Evolutionary conservation across 1,284 basidiomycete species (phyloP), one percentile per base, ranked within the genome.

Genomic region (Ceratobasidium sp.): DNA sequence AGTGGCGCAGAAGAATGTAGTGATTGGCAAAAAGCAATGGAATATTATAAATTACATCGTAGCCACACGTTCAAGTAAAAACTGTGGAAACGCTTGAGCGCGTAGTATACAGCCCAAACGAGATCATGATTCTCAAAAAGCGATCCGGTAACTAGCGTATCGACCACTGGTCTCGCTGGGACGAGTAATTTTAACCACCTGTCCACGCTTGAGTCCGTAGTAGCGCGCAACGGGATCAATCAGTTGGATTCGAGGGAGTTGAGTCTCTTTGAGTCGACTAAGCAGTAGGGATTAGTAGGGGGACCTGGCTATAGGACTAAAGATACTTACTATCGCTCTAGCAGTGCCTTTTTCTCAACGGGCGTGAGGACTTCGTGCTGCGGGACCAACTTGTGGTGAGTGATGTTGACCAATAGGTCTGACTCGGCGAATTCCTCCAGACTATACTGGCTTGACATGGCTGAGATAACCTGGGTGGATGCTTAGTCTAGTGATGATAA

Each of bases 141-240:
- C 95, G 81, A 96, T 94, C 75, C 95, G 91, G 86, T 95, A 97
- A 79, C 93, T 95, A 75, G 94, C 94, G 81, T 97, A 99, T 80
- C 98, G 89, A 77, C 97, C 98, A 78, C 93, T 94, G 19, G 98
- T 99, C 87, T 99, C 98, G 82, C 94, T 96, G 29, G 96, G 94
- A 81, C 98, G 87, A 76, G 94, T 99, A 79, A 99, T 99, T 86
- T 98, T 98, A 82, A 99, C 98, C 48, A 99, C 98, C 83, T 98
- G 95, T 27, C 97, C 97, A 76, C 98, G 89, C 80, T 91, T 89
- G 76, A 99, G 88, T 64, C 98, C 98, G 85, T 98, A 99, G 84
- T 99, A 99, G 77, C 96, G 90, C 48, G 97, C 96, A 15, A 99
- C 97, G 5, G 98, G 98, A 84, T 99, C 98, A 22, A 91, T 91